A percentile compares a stretch with the other conserved stretches of the same genome.
phyloP scores from a whole-genome alignment of 306 rosid species.

The Medicago truncatula region MtrunA17r5.0-ANR NC_053043.1:35106501-35107000 shows the following conservation, averaged over 20 bases:
- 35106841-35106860: conserved; percentile 22
- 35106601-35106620: too few species aligned
- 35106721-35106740: background rate
- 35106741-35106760: conserved; percentile 11
- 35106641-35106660: background rate
- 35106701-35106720: background rate
- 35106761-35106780: background rate
- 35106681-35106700: background rate
- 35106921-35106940: conserved; percentile 13
- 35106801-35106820: conserved; percentile 4
- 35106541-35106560: background rate
- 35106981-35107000: conserved; percentile 31
- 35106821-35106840: conserved; percentile 11
- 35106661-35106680: background rate
- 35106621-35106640: background rate
- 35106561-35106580: background rate
- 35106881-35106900: conserved; percentile 41
- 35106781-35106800: conserved; percentile 32
- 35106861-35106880: conserved; percentile 22
- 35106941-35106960: conserved; percentile 13
- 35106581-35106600: background rate
- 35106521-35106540: background rate
- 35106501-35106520: background rate
- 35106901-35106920: conserved; percentile 12
- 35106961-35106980: background rate